These are phyloP conservation scores for Heritiera fomes DNA, from an alignment of 345 rosid genomes.

Conservation along the genomic window DNA sequence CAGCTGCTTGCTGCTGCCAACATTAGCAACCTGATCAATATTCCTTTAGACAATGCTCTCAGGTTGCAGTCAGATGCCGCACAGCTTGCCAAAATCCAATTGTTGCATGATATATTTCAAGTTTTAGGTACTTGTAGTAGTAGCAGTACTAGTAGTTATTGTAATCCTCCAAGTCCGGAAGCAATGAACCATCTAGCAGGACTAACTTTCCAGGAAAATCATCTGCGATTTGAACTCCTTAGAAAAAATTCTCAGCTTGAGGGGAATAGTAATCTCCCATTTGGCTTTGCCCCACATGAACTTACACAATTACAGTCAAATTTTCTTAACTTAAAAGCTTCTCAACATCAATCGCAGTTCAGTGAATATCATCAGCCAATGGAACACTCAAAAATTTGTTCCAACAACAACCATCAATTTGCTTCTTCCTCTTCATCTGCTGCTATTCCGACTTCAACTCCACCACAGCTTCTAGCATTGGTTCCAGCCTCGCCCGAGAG, in stretches of 20 bases:
- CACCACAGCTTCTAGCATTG: slow-evolving; percentile 39
- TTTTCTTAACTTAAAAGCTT: slow-evolving; percentile 27
- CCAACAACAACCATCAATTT: slow-evolving; percentile 12
- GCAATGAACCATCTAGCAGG: slow-evolving; percentile 24
- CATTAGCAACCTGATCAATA: slow-evolving; percentile 38
- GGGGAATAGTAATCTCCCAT: slow-evolving; percentile 22
- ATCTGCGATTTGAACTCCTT: slow-evolving; percentile 30
- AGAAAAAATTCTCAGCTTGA: slow-evolving; percentile 29
- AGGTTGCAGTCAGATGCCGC: slow-evolving; percentile 51
- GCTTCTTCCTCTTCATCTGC: slow-evolving; percentile 31
- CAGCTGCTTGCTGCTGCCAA: slow-evolving; percentile 59
- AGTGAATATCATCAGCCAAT: slow-evolving; percentile 15
- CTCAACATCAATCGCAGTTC: slow-evolving; percentile 17
- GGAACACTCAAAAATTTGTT: slow-evolving; percentile 22
- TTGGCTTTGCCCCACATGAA: slow-evolving; percentile 34
- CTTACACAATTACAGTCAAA: slow-evolving; percentile 33
- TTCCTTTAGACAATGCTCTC: slow-evolving; percentile 36
- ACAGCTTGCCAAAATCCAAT: slow-evolving; percentile 53
- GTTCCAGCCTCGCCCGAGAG: slow-evolving; percentile 45
- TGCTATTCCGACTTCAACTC: slow-evolving; percentile 16
- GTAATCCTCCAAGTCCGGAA: slow-evolving; percentile 30
- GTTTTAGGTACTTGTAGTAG: slow-evolving; percentile 25
- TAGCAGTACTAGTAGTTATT: no score
- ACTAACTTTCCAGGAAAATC: slow-evolving; percentile 26
- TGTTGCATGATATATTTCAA: slow-evolving; percentile 50